phyloP scores from a whole-genome alignment of 2,329 filamentous ascomycete genomes.

The Tolypocladium pustulatum region DNA sequence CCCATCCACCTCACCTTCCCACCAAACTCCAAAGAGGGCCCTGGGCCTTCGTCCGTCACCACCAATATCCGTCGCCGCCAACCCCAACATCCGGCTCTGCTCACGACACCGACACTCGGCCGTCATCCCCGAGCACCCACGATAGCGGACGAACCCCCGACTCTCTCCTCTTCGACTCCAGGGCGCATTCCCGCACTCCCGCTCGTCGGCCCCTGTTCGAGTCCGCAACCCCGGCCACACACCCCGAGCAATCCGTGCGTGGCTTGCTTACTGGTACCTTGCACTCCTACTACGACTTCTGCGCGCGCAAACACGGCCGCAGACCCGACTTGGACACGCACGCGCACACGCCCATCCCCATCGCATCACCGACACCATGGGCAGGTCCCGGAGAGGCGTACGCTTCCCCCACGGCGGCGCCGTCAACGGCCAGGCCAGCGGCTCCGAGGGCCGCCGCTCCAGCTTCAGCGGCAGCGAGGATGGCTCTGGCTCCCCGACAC shows the following conservation, averaged over 20 bases:
- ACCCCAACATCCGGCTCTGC: not conserved
- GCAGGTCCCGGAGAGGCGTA: slow-evolving; percentile 37
- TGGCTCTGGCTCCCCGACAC: slow-evolving; percentile 24
- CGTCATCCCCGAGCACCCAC: not conserved
- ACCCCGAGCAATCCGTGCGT: not conserved
- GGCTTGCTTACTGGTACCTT: not conserved
- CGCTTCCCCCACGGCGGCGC: slow-evolving; percentile 34
- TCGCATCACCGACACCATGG: slow-evolving; percentile 15
- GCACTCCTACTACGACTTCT: not conserved
- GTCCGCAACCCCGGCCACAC: not conserved
- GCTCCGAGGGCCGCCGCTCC: slow-evolving; percentile 47
- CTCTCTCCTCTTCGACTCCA: not conserved
- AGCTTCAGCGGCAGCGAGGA: slow-evolving; percentile 65
- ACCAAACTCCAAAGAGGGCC: not conserved
- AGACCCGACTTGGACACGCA: not conserved
- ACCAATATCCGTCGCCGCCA: not conserved
- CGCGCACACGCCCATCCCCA: not conserved
- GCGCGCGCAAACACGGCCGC: not conserved
- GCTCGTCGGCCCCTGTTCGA: not conserved
- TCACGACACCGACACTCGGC: not conserved
- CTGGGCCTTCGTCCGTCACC: not conserved
- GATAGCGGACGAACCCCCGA: not conserved
- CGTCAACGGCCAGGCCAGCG: slow-evolving; percentile 29
- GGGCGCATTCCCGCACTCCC: not conserved
- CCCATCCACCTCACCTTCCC: not conserved